phyloP scores from a whole-genome alignment of 192 early-diverging fungal genomes.

The Coemansia sp. region DNA sequence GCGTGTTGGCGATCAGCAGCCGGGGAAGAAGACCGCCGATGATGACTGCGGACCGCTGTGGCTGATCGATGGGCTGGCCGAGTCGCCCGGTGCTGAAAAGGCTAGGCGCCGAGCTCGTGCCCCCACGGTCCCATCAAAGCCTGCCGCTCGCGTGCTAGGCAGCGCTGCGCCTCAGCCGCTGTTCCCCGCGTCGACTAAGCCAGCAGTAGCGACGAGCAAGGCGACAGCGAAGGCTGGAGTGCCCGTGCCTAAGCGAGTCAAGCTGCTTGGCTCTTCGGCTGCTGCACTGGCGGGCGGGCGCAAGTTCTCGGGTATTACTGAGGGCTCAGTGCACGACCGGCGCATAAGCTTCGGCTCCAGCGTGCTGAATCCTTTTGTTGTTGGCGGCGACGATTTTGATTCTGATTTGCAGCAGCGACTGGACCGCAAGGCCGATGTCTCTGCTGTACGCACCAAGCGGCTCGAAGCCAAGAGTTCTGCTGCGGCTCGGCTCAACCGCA shows the following conservation, averaged over 20 bases:
- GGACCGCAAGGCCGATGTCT: slow-evolving; percentile 15
- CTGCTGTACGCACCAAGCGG: slow-evolving; percentile 14
- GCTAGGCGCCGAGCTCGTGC: slow-evolving; percentile 27
- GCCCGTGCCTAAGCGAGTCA: slow-evolving; percentile 10
- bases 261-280: slow-evolving; percentile 22
- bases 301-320: slow-evolving; percentile 20
- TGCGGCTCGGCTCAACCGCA: slow-evolving; percentile 31
- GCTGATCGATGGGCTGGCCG: slow-evolving; percentile 41
- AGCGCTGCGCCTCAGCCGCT: background rate
- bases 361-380: slow-evolving; percentile 42
- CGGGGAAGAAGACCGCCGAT: slow-evolving; percentile 10
- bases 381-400: slow-evolving; percentile 43
- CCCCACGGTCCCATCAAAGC: slow-evolving; percentile 5
- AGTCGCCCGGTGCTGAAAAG: slow-evolving; percentile 54
- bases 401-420: slow-evolving; percentile 33
- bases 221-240: background rate
- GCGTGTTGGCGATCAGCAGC: slow-evolving; percentile 9
- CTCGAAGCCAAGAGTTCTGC: slow-evolving; percentile 37
- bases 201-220: background rate
- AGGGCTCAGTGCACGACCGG: slow-evolving; percentile 52
- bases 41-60: slow-evolving; percentile 38
- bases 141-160: background rate
- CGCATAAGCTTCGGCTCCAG: slow-evolving; percentile 48
- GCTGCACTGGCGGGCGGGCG: background rate
- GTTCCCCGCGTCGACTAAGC: background rate